A percentile compares a stretch with the other conserved stretches of the same genome.
These are phyloP conservation scores for Fusarium buxicola DNA, from an alignment of 2,329 filamentous ascomycete genomes.

Conservation along the genomic window DNA sequence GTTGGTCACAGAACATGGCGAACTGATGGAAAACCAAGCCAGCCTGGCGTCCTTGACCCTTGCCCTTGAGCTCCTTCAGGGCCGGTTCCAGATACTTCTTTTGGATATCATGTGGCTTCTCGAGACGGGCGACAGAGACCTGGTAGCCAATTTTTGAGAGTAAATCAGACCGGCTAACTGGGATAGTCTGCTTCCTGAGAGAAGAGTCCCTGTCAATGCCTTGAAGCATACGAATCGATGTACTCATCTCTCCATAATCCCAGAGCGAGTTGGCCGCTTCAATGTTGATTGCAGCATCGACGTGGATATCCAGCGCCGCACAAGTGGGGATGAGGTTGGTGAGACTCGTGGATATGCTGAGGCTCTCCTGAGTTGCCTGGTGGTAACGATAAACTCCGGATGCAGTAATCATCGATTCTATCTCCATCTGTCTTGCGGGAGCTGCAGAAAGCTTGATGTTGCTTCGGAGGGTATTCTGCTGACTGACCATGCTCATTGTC, in stretches of 20 bases:
- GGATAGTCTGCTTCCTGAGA: constrained; percentile 75
- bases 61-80: constrained; percentile 80
- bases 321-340: constrained; percentile 80
- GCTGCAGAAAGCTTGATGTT: constrained; percentile 70
- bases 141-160: constrained; percentile 90
- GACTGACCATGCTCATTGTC: constrained; percentile 81
- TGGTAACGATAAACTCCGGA: constrained; percentile 83
- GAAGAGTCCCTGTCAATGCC: constrained; percentile 71
- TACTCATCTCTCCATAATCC: constrained; percentile 90
- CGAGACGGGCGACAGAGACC: constrained; percentile 87
- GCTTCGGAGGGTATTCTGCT: constrained; percentile 72
- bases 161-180: constrained; percentile 80
- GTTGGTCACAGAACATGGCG: constrained; percentile 93
- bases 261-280: constrained; percentile 92
- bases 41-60: constrained; percentile 75
- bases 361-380: constrained; percentile 83
- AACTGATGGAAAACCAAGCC: constrained; percentile 95
- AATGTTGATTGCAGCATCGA: constrained; percentile 81
- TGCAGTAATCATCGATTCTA: constrained; percentile 79
- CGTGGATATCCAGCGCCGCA: constrained; percentile 75
- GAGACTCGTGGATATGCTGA: constrained; percentile 87
- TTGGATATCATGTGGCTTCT: constrained; percentile 92
- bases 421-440: constrained; percentile 77
- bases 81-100: constrained; percentile 87
- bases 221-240: constrained; percentile 90